Base-by-base conservation (phyloP, 257 asterid genomes). In the Agastache rugosa region DNA sequence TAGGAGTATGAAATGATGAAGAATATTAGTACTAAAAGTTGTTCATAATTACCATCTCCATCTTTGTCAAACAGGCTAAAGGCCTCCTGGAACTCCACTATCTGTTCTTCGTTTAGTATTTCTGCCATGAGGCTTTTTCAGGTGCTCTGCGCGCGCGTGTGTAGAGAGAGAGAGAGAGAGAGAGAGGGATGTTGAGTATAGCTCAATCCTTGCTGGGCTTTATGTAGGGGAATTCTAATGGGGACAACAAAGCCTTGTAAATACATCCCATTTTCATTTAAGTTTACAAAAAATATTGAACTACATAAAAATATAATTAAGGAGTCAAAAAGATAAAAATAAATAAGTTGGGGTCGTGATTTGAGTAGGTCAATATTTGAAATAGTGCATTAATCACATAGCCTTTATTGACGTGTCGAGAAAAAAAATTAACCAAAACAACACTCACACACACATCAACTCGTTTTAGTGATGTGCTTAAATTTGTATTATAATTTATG, bases 141-240 rank as follows among this genome's bases (percentile, higher is more conserved):
- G 69, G 19, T 55, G 48, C 44, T 39, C 44, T 39, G 44, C 0
- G 44, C 3, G 44, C 12, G 11, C 11, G 31, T 68, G 29, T 8
- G 65, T 34, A 19, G 76, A 56, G 73, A 68, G 76, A 47, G 73
- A 48, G 41, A 65, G 66, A 63, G 71, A 63, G 69, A 58, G 67
- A 55, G 75, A 69, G 60, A 74, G 72, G 64, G 74, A 34, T 56
- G 74, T 63, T 69, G 88, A 73, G 88, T 75, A 78, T 62, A 50
- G 82, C 72, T 77, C 62, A 85, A 82, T 72, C 87, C 78, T 80
- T 9, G 91, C 74, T 74, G 84, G 85, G 88, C 54, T 80, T 76
- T 83, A 82, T 71, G 84, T 88, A 85, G 73, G 72, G 59, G 82
- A 50, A 56, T 35, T 59, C 47, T 25, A 67, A 79, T 15, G 82